Evolutionary conservation across 208 protist genomes (phyloP).

Genomic region (Vickermania ingenoplastis): DNA sequence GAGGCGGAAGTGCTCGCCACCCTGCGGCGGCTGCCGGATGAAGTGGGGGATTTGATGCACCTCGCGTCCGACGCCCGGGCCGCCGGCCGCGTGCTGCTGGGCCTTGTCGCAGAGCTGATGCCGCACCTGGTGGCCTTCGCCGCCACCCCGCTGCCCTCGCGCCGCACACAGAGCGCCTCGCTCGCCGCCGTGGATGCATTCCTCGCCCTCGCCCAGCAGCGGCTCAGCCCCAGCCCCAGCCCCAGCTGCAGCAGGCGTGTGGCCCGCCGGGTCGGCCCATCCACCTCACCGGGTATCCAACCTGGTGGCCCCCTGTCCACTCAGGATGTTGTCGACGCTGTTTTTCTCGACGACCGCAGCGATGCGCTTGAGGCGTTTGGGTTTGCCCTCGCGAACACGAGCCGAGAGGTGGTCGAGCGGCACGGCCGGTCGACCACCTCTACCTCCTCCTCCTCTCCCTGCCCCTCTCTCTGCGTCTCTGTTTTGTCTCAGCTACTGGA

Average conservation of each 20-base stretch:
- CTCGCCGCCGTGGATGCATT: constrained; percentile 39
- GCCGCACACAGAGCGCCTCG: constrained; percentile 42
- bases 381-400: neutral
- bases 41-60: neutral
- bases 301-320: neutral
- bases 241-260: too few species aligned
- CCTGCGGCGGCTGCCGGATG: neutral
- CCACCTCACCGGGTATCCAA: neutral
- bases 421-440: too few species aligned
- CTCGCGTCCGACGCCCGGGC: too few species aligned
- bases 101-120: constrained; percentile 7
- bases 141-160: constrained; percentile 39
- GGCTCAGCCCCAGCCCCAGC: neutral
- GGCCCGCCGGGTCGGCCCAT: neutral
- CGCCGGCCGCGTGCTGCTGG: constrained; percentile 17
- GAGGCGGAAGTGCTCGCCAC: neutral
- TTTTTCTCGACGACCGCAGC: neutral
- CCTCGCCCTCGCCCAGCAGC: constrained; percentile 1
- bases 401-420: neutral
- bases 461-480: too few species aligned
- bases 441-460: too few species aligned
- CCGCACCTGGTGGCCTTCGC: constrained; percentile 62
- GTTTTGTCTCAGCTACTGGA: neutral
- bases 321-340: neutral
- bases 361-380: neutral